These are phyloP conservation scores for Nicotiana obtusifolia DNA, from an alignment of 257 asterid species.

Conservation along the genomic window DNA sequence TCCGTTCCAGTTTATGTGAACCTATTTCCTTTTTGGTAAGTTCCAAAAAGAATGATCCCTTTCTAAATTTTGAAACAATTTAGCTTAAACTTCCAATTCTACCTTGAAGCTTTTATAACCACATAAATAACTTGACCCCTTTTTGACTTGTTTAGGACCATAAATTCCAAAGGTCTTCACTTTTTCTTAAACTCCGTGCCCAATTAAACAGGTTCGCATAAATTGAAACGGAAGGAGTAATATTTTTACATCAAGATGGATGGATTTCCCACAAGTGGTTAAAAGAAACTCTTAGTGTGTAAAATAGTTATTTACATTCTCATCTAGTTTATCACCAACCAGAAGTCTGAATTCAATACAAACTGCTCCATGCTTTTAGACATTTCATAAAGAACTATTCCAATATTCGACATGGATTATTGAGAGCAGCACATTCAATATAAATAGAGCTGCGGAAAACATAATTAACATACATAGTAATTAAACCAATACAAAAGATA, in stretches of 20 bases:
- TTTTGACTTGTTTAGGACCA: too few species aligned
- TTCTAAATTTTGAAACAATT: too few species aligned
- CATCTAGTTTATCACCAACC: conserved; percentile 2
- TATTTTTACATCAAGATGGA: not conserved
- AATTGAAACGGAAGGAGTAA: too few species aligned
- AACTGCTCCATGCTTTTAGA: not conserved
- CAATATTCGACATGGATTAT: not conserved
- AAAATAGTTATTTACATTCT: not conserved
- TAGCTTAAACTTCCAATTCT: too few species aligned
- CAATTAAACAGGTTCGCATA: too few species aligned
- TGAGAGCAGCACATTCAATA: not conserved
- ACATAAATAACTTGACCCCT: too few species aligned
- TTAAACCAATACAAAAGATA: not conserved
- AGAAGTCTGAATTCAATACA: not conserved
- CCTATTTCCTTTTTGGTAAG: too few species aligned
- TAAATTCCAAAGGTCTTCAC: too few species aligned
- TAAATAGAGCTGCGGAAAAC: not conserved
- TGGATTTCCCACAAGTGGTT: not conserved
- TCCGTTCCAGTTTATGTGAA: too few species aligned
- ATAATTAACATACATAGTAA: not conserved
- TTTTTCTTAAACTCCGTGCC: too few species aligned
- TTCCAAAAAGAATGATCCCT: too few species aligned
- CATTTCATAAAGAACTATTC: not conserved
- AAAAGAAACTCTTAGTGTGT: not conserved
- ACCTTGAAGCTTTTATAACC: too few species aligned